Conservation (phyloP, 2,329 filamentous ascomycete genomes). For the Intubia oerlemansii region DNA sequence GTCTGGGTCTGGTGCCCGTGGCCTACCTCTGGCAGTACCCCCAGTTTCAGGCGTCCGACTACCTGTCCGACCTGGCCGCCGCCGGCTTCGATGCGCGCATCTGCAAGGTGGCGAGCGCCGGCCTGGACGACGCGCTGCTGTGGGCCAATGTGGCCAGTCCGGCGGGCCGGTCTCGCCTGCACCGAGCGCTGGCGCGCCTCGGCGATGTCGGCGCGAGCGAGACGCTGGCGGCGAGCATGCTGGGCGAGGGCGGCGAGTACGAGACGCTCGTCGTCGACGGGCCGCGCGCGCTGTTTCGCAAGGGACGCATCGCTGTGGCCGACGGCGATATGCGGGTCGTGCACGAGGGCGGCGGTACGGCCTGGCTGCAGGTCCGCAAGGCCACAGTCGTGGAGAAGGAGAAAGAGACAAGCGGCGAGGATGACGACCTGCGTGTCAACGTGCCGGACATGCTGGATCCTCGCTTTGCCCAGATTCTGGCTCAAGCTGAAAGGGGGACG, state of each 20-base stretch:
- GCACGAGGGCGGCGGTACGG: slow-evolving; percentile 53
- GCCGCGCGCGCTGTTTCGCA: slow-evolving; percentile 46
- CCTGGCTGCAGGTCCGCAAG: slow-evolving; percentile 42
- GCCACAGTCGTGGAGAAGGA: slow-evolving; percentile 24
- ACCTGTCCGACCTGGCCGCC: slow-evolving; percentile 57
- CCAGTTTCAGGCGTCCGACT: slow-evolving; percentile 28
- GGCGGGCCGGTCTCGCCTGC: slow-evolving; percentile 23
- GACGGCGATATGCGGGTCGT: slow-evolving; percentile 30
- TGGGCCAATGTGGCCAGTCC: slow-evolving; percentile 57
- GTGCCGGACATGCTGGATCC: slow-evolving; percentile 46
- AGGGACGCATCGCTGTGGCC: slow-evolving; percentile 35
- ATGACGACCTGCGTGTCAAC: slow-evolving; percentile 16
- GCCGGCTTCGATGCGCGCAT: slow-evolving; percentile 72
- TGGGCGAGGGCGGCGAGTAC: slow-evolving; percentile 91
- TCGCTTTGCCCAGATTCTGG: slow-evolving; percentile 26
- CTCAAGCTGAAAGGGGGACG: too few relatives aligned
- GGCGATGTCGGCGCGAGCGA: slow-evolving; percentile 30
- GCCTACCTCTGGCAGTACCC: slow-evolving; percentile 90
- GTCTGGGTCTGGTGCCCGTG: slow-evolving; percentile 63
- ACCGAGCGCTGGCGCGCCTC: slow-evolving; percentile 41
- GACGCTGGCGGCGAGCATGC: slow-evolving; percentile 17
- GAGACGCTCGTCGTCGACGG: slow-evolving; percentile 81
- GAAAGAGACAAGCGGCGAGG: slow-evolving; percentile 2
- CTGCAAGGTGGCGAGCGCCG: slow-evolving; percentile 85
- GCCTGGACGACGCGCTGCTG: slow-evolving; percentile 58